These are phyloP conservation scores for Trichoderma virens DNA, from an alignment of 495 filamentous ascomycete genomes.

Conservation along the genomic window DNA sequence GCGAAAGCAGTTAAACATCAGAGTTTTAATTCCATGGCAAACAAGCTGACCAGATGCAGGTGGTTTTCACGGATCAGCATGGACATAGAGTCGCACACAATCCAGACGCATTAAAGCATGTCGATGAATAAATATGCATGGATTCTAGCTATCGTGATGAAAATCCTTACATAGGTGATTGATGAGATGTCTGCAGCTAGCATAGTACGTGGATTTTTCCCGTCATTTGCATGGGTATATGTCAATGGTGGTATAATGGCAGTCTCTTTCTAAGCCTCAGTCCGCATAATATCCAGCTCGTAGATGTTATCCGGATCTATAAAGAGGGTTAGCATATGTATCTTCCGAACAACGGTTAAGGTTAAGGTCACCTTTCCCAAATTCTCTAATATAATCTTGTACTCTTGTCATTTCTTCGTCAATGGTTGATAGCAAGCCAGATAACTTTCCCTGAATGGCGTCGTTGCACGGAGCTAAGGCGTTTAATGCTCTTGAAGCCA, in stretches of 20 bases:
- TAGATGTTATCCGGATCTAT: conserved; percentile 52
- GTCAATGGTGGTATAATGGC: neutral
- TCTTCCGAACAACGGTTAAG: neutral
- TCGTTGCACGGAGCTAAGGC: conserved; percentile 44
- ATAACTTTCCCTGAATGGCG: conserved; percentile 39
- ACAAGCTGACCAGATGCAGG: neutral
- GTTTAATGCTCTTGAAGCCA: conserved; percentile 49
- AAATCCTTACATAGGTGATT: neutral
- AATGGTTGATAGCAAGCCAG: conserved; percentile 41
- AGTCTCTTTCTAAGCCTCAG: neutral
- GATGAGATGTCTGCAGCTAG: neutral
- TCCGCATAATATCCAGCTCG: conserved; percentile 20
- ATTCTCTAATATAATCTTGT: conserved; percentile 47
- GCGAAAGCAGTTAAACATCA: neutral
- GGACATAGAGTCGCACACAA: conserved; percentile 25
- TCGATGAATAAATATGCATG: neutral
- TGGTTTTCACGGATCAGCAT: conserved; percentile 24
- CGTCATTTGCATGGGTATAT: neutral
- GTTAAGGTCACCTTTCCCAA: conserved; percentile 34
- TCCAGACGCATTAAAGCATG: conserved; percentile 22
- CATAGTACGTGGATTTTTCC: neutral
- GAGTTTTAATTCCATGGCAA: neutral
- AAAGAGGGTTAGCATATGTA: conserved; percentile 1
- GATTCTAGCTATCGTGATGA: neutral
- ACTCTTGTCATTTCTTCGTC: conserved; percentile 42